Conservation (phyloP, 306 rosid genomes). For the Astragalus glycyphyllos region DNA sequence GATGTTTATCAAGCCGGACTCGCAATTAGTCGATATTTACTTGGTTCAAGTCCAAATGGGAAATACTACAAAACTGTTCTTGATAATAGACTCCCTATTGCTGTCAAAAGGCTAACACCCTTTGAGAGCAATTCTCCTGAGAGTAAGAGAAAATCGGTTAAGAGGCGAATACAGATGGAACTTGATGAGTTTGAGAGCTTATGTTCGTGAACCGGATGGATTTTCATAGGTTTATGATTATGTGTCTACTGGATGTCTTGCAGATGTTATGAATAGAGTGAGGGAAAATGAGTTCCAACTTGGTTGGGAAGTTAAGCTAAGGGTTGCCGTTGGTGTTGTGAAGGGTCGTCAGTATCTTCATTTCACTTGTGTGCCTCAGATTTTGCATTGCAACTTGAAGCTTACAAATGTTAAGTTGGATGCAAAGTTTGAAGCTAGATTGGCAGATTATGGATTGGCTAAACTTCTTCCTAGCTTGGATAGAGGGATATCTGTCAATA, state of each 20-base stretch:
- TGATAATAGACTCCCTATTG: slow-evolving; percentile 84
- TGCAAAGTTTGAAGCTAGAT: slow-evolving; percentile 83
- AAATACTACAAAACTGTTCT: slow-evolving; percentile 88
- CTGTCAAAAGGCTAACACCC: slow-evolving; percentile 87
- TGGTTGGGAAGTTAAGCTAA: slow-evolving; percentile 85
- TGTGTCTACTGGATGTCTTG: slow-evolving; percentile 82
- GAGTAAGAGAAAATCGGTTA: slow-evolving; percentile 60
- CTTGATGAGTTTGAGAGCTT: slow-evolving; percentile 93
- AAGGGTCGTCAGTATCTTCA: slow-evolving; percentile 98
- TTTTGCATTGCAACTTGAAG: slow-evolving; percentile 84
- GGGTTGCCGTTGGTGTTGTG: slow-evolving; percentile 91
- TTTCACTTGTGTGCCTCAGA: slow-evolving; percentile 73
- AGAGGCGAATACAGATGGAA: slow-evolving; percentile 83
- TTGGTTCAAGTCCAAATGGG: slow-evolving; percentile 85
- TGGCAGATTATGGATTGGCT: slow-evolving; percentile 85
- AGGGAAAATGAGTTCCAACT: slow-evolving; percentile 70
- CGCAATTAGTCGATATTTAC: too few species aligned
- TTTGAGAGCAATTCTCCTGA: slow-evolving; percentile 60
- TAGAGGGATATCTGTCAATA: slow-evolving; percentile 60
- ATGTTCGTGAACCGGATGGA: slow-evolving; percentile 75
- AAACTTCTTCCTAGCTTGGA: slow-evolving; percentile 66
- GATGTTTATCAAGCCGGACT: too few species aligned
- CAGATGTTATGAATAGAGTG: slow-evolving; percentile 75
- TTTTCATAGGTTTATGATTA: slow-evolving; percentile 86
- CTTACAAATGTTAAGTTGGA: slow-evolving; percentile 89